A percentile compares a stretch with the other conserved stretches of the same genome.
phyloP scores from a whole-genome alignment of 768 basidiomycete species.

The Russula compacta region DNA sequence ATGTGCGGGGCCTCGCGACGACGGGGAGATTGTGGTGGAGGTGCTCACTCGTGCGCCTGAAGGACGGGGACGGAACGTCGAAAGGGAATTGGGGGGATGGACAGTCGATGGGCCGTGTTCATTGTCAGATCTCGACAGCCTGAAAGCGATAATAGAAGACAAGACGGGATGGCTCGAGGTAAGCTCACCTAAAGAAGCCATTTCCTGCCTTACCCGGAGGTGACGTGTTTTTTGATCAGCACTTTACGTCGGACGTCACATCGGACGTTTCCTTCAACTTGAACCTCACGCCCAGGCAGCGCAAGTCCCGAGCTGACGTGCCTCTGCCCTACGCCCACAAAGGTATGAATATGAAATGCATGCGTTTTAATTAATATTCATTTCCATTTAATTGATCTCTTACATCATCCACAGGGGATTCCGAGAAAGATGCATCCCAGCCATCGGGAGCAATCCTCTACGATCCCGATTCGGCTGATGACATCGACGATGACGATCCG shows the following conservation, averaged over 20 bases:
- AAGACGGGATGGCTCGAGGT: slow-evolving; percentile 19
- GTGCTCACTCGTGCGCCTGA: slow-evolving; percentile 40
- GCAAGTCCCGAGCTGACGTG: slow-evolving; percentile 68
- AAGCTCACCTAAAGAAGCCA: not conserved
- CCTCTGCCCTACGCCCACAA: slow-evolving; percentile 87
- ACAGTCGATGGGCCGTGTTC: slow-evolving; percentile 33
- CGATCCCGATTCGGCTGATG: slow-evolving; percentile 89
- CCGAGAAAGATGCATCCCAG: slow-evolving; percentile 17
- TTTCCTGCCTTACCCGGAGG: not conserved
- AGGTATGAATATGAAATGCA: slow-evolving; percentile 38
- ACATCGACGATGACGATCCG: slow-evolving; percentile 92
- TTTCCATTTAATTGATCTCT: not conserved
- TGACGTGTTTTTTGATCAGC: slow-evolving; percentile 12
- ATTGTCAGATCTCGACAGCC: slow-evolving; percentile 40
- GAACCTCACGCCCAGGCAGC: slow-evolving; percentile 72
- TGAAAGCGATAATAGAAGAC: slow-evolving; percentile 39
- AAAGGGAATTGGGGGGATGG: slow-evolving; percentile 62
- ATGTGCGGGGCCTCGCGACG: slow-evolving; percentile 40
- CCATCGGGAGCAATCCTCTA: slow-evolving; percentile 59
- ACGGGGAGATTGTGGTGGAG: slow-evolving; percentile 54
- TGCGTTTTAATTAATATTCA: not conserved
- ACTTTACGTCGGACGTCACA: slow-evolving; percentile 36
- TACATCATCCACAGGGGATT: slow-evolving; percentile 30
- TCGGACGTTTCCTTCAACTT: slow-evolving; percentile 75
- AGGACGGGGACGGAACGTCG: slow-evolving; percentile 45